Conservation (phyloP, 2,329 filamentous ascomycete genomes). For the Alternaria rosae region DNA sequence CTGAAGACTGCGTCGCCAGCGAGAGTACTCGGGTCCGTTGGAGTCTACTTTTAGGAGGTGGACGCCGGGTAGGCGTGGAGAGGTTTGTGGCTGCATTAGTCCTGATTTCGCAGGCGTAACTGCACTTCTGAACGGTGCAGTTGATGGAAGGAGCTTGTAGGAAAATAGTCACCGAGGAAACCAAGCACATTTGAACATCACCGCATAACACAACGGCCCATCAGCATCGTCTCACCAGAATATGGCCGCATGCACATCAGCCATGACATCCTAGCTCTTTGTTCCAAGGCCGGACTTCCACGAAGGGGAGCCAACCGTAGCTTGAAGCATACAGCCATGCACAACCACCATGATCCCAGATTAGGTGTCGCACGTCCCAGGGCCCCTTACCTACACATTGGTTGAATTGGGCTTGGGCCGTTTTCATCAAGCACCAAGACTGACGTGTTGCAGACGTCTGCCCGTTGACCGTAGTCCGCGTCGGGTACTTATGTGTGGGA, state of each 20-base stretch:
- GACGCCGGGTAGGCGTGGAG: conserved; percentile 42
- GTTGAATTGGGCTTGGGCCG: conserved; percentile 9
- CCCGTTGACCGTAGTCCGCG: conserved; percentile 23
- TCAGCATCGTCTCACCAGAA: neutral
- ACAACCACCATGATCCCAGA: conserved; percentile 10
- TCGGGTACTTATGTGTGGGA: conserved; percentile 20
- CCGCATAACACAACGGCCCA: neutral
- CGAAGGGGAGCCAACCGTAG: conserved; percentile 5
- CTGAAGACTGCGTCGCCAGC: conserved; percentile 44
- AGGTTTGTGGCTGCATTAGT: conserved; percentile 28
- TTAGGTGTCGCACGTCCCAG: conserved; percentile 14
- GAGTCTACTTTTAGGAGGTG: conserved; percentile 33
- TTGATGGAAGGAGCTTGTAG: neutral
- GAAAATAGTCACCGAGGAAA: neutral
- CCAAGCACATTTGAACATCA: conserved; percentile 2
- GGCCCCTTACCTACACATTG: conserved; percentile 15
- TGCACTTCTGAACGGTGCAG: neutral
- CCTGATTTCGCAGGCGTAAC: neutral
- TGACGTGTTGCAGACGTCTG: conserved; percentile 17
- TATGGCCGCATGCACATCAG: neutral
- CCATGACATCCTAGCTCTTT: conserved; percentile 5
- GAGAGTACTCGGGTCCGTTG: conserved; percentile 41
- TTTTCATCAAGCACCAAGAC: conserved; percentile 7
- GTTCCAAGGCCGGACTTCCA: conserved; percentile 16
- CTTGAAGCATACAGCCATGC: conserved; percentile 31